Percentiles rank a stretch among this genome's conserved stretches.
phyloP scores from a whole-genome alignment of 176 grass and related monocot genomes.

The Tillandsia fasciculata region DNA sequence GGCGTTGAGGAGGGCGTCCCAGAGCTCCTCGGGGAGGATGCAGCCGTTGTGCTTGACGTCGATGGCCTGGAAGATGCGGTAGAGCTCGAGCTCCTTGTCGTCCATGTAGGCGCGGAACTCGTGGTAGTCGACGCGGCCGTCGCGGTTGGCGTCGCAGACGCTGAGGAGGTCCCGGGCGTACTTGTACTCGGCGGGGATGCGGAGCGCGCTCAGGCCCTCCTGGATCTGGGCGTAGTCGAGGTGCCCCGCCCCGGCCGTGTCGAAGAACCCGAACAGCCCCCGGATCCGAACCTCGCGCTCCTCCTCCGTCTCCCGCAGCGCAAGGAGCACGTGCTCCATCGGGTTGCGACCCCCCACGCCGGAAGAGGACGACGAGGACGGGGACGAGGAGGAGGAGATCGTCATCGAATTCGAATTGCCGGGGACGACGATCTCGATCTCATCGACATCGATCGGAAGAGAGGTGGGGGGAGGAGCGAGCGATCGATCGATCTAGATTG shows the following conservation, averaged over 20 bases:
- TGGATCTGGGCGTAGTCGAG: constrained; percentile 67
- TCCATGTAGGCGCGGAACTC: constrained; percentile 81
- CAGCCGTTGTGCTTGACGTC: constrained; percentile 89
- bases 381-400: too few species aligned
- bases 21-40: constrained; percentile 80
- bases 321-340: constrained; percentile 70
- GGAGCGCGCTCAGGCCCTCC: constrained; percentile 38
- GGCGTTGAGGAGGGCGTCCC: constrained; percentile 75
- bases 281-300: constrained; percentile 66
- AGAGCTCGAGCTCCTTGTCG: constrained; percentile 83
- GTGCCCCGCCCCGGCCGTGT: constrained; percentile 38
- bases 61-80: constrained; percentile 83
- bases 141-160: constrained; percentile 55
- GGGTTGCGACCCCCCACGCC: constrained; percentile 21
- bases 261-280: constrained; percentile 69
- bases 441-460: too few species aligned
- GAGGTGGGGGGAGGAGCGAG: too few species aligned
- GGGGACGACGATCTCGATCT: too few species aligned
- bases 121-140: constrained; percentile 61
- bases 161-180: constrained; percentile 71
- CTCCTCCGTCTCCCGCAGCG: constrained; percentile 62
- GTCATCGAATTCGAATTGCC: too few species aligned
- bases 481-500: too few species aligned
- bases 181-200: constrained; percentile 50
- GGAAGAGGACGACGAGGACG: too few species aligned